Base-by-base conservation (phyloP, 345 rosid species). In the Rhodamnia argentea region DNA sequence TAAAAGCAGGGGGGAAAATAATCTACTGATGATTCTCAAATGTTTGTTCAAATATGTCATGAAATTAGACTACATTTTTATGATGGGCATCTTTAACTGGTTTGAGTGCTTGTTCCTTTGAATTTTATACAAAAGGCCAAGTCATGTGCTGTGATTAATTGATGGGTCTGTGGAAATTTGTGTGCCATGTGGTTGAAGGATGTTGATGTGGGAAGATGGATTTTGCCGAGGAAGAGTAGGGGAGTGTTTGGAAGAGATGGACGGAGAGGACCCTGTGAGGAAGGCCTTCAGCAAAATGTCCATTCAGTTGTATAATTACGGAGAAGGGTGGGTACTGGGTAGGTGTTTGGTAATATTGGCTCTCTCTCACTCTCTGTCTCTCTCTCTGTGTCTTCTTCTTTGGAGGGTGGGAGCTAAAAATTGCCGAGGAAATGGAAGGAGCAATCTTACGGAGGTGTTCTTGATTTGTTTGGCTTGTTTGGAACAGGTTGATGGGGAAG, bases 241-340 rank as follows among this genome's bases (percentile, higher is more conserved):
- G 86, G 98, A 97, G 83, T 92, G 98, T 87, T 29, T 90, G 89
- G 99, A 97, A 87, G 96, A 94, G 89, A 94, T 92, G 70, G 99
- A 95, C 82, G 93, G 95, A 85, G 99, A 96, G 89, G 99, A 96
- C 92, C 99, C 95, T 86, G 98, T 97, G 88, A 92, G 96, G 89
- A 96, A 94, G 92, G 95, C 99, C 83, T 97, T 97, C 98, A 95
- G 99, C 99, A 97, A 96, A 92, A 96, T 97, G 99, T 96, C 99
- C 86, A 97, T 97, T 89, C 99, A 97, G 94, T 90, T 97, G 91
- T 97, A 97, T 93, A 97, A 97, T 92, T 97, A 97, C 93, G 98
- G 99, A 97, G 99, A 97, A 97, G 99, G 99, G 99, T 97, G 98
- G 99, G 99, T 97, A 91, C 92, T 97, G 90, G 99, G 99, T 95